Percentiles rank a stretch among this genome's conserved stretches.
These are phyloP conservation scores for Lithospermum erythrorhizon DNA, from an alignment of 257 asterid genomes.

Conservation along the genomic window DNA sequence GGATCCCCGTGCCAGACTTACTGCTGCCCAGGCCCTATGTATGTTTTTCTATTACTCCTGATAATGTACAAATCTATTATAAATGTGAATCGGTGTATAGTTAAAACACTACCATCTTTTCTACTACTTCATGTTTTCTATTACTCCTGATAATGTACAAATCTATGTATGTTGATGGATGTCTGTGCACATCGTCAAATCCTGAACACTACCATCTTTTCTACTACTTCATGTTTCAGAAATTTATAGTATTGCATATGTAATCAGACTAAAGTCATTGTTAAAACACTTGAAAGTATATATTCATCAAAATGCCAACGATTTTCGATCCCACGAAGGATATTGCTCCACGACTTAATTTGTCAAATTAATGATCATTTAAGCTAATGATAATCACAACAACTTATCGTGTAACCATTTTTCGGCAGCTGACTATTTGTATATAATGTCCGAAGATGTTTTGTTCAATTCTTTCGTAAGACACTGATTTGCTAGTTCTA, in stretches of 20 bases:
- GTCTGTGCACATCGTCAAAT: neutral
- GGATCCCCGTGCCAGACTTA: slow-evolving; percentile 79
- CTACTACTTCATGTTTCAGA: no score
- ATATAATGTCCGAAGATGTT: neutral
- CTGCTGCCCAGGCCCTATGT: slow-evolving; percentile 89
- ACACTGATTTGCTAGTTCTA: neutral
- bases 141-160: neutral
- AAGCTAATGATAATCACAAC: no score
- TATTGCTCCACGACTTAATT: no score
- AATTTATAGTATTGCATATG: no score
- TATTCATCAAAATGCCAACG: no score
- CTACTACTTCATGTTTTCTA: neutral
- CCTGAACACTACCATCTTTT: neutral
- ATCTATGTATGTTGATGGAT: neutral
- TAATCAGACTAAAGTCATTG: no score
- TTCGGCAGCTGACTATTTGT: no score
- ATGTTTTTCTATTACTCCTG: slow-evolving; percentile 17
- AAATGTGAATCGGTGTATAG: neutral
- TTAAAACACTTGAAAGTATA: no score
- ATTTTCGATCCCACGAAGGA: no score
- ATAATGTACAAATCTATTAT: neutral
- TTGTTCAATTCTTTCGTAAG: neutral
- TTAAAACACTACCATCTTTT: neutral
- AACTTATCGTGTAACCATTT: no score
- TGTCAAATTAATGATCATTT: no score